Base-by-base conservation (phyloP, 202 grass and related monocot species). In the Digitaria exilis region DNA sequence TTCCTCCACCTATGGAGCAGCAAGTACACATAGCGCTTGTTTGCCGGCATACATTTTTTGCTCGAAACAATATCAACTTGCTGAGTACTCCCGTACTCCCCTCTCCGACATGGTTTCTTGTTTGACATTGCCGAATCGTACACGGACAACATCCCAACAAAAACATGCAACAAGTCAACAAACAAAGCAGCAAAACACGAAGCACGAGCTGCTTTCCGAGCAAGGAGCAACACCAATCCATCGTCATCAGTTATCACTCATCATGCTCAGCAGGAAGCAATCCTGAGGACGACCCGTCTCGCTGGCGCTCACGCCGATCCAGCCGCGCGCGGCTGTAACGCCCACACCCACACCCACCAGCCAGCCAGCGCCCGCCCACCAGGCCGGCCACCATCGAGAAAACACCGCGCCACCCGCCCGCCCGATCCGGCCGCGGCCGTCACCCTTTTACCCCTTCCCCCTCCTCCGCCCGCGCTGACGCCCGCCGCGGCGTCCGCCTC, bases 361-460 rank as follows among this genome's bases (percentile, higher is more conserved):
- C 75, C 42, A 62, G 14, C 17, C 57, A 49, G 42, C 24, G 5
- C 15, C n/a, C n/a, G n/a, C n/a, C n/a, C n/a, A n/a, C n/a, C n/a
- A n/a, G n/a, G n/a, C n/a, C n/a, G n/a, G 5, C 49, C 81, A 41
- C 84, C 84, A 85, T 18, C 84, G 75, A 71, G 67, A 71, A 63
- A 64, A 32, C 76, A 51, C 34, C 45, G 34, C 56, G 21, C 45
- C 77, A 49, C 61, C 49, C 49, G 82, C 82, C 29, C 29, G 51
- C 58, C 73, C 83, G 88, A 89, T 89, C 87, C 83, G 78, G 57
- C 83, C 56, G 82, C 71, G 65, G 34, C 70, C 63, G n/a, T 61
- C 50, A 35, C 31, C 21, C 59, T 29, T 63, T 54, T 13, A 7
- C 61, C 70, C 69, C 55, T 32, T 61, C 18, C 56, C 31, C 0